These are phyloP conservation scores for Cladobotryum protrusum DNA, from an alignment of 2,329 filamentous ascomycete genomes.

Conservation along the genomic window DNA sequence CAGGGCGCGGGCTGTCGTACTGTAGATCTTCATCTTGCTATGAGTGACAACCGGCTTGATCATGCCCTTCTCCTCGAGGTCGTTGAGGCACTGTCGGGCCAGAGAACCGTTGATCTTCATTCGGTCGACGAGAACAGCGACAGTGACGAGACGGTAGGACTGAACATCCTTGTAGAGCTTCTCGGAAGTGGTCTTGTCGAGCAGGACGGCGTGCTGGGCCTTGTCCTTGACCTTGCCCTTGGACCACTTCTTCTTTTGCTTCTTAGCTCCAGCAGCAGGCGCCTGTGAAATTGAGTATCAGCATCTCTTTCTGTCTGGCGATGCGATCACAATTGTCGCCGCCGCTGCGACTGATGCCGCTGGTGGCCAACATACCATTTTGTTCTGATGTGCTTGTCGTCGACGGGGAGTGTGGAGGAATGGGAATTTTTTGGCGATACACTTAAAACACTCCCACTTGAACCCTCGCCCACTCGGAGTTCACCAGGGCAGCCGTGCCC, in stretches of 20 bases:
- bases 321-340: background rate
- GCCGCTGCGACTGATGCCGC: conserved; percentile 4
- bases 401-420: conserved; percentile 31
- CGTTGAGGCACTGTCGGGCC: conserved; percentile 79
- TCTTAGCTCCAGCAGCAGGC: conserved; percentile 43
- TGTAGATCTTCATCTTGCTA: conserved; percentile 99
- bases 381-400: conserved; percentile 37
- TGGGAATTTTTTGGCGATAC: conserved; percentile 24
- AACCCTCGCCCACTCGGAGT: conserved; percentile 19
- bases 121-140: conserved; percentile 96
- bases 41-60: conserved; percentile 98
- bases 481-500: conserved; percentile 38
- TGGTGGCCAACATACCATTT: conserved; percentile 34
- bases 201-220: conserved; percentile 97
- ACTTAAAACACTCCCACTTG: conserved; percentile 25
- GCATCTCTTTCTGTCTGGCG: conserved; percentile 14
- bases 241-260: conserved; percentile 49
- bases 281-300: conserved; percentile 25
- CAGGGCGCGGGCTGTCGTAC: conserved; percentile 36
- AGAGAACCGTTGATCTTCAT: conserved; percentile 99
- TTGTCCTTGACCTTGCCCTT: conserved; percentile 94
- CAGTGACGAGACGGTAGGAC: conserved; percentile 98
- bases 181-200: conserved; percentile 96
- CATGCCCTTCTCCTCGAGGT: conserved; percentile 95
- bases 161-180: conserved; percentile 99